Conservation (phyloP, 768 basidiomycete genomes). For the Crassisporium funariophilum region DNA sequence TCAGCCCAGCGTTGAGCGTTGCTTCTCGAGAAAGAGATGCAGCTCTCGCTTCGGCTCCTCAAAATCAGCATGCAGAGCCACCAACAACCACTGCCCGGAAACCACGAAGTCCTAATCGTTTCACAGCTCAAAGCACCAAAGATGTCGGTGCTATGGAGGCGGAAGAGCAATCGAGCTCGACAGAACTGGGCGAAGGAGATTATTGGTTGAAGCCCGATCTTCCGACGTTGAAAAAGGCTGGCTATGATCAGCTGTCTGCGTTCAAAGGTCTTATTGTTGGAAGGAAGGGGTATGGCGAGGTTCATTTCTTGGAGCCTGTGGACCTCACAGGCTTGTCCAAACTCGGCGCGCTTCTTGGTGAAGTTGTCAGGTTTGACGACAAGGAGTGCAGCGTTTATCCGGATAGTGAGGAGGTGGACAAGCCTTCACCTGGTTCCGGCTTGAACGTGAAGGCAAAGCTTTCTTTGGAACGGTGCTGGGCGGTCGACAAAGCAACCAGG, state of each 20-base stretch:
- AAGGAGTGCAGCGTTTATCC: conserved; percentile 95
- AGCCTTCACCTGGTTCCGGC: conserved; percentile 81
- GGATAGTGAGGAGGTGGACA: conserved; percentile 82
- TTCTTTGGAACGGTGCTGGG: conserved; percentile 79
- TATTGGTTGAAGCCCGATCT: conserved; percentile 90
- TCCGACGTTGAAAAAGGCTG: conserved; percentile 64
- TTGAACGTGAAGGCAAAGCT: conserved; percentile 88
- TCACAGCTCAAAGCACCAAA: conserved; percentile 38
- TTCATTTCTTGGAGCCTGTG: conserved; percentile 77
- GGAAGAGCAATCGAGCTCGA: conserved; percentile 28
- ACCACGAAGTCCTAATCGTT: conserved; percentile 44
- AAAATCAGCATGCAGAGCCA: conserved; percentile 31
- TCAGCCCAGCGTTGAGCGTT: conserved; percentile 74
- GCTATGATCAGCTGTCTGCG: conserved; percentile 72
- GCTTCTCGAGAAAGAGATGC: conserved; percentile 77
- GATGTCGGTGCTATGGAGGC: conserved; percentile 23
- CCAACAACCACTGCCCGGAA: conserved; percentile 38
- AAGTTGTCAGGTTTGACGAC: conserved; percentile 84
- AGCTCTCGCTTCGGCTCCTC: conserved; percentile 34
- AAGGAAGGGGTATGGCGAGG: conserved; percentile 89
- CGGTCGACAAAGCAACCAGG: conserved; percentile 87
- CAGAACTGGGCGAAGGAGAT: conserved; percentile 75
- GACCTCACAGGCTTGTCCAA: conserved; percentile 86
- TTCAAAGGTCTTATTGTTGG: conserved; percentile 84
- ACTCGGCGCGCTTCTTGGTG: conserved; percentile 82